These are phyloP conservation scores for Cytospora piceae DNA, from an alignment of 2,329 filamentous ascomycete genomes.

Conservation along the genomic window DNA sequence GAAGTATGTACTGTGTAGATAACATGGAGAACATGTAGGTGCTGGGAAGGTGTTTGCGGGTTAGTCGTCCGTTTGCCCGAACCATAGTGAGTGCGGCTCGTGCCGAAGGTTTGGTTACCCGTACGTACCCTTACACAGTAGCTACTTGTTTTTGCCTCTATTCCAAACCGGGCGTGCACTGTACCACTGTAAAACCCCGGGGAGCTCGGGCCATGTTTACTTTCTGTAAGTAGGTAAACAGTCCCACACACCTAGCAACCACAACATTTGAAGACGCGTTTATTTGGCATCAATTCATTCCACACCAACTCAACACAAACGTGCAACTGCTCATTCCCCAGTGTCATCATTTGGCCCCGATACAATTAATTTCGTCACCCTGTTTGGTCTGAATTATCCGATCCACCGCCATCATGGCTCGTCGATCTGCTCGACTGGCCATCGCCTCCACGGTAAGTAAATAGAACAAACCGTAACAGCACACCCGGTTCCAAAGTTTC, in stretches of 20 bases:
- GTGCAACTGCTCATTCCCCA: constrained; percentile 8
- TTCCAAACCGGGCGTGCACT: neutral
- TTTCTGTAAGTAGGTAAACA: constrained; percentile 14
- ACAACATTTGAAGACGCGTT: constrained; percentile 24
- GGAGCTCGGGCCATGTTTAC: constrained; percentile 26
- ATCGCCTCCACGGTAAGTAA: constrained; percentile 27
- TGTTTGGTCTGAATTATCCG: constrained; percentile 11
- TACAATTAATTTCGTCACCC: neutral
- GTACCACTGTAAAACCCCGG: neutral
- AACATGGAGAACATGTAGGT: too few relatives aligned
- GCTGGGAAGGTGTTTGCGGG: too few relatives aligned
- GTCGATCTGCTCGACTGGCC: constrained; percentile 31
- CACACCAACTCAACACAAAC: constrained; percentile 14
- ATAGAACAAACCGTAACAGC: constrained; percentile 16
- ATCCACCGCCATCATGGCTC: constrained; percentile 25
- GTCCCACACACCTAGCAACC: constrained; percentile 10
- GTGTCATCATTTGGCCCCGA: neutral
- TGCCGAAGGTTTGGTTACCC: constrained; percentile 1
- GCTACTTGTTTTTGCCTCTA: neutral
- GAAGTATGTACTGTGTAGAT: too few relatives aligned
- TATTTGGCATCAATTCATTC: constrained; percentile 21
- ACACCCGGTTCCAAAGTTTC: neutral
- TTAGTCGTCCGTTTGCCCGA: too few relatives aligned
- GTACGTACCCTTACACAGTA: too few relatives aligned
- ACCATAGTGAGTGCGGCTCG: constrained; percentile 7